Evolutionary conservation across 129 eudicot genomes (phyloP).

Genomic region (Flaveria trinervia): DNA sequence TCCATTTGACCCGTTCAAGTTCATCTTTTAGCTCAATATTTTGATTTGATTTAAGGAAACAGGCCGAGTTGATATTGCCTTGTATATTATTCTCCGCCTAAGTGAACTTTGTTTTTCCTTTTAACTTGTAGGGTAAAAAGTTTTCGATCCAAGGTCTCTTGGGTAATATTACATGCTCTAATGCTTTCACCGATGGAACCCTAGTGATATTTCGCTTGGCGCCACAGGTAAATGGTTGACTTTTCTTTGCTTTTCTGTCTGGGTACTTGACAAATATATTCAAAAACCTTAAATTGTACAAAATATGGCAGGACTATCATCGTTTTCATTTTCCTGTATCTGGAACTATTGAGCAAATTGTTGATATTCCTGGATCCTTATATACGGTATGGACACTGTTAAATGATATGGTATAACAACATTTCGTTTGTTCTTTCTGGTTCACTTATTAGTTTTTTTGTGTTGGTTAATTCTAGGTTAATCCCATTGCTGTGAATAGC

Average conservation of each 20-base stretch:
- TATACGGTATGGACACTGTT: slow-evolving; percentile 61
- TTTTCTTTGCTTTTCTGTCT: not conserved
- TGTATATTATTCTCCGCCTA: not conserved
- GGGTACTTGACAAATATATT: not conserved
- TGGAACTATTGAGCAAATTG: slow-evolving; percentile 76
- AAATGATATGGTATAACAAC: not conserved
- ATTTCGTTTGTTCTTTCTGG: slow-evolving; percentile 9
- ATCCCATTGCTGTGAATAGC: slow-evolving; percentile 99
- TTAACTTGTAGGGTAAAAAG: slow-evolving; percentile 66
- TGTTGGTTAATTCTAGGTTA: slow-evolving; percentile 54
- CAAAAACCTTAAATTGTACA: slow-evolving; percentile 11
- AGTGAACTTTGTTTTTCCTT: slow-evolving; percentile 11
- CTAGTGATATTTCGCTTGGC: slow-evolving; percentile 96
- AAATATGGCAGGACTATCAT: slow-evolving; percentile 84
- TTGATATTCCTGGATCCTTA: slow-evolving; percentile 83
- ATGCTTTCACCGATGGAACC: slow-evolving; percentile 68
- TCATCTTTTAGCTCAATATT: no score
- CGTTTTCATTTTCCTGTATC: slow-evolving; percentile 95
- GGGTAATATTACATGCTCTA: slow-evolving; percentile 58
- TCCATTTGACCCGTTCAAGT: not conserved
- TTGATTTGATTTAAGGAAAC: not conserved
- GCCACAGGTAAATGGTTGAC: slow-evolving; percentile 69
- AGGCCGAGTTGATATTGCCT: not conserved
- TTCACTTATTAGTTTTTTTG: not conserved
- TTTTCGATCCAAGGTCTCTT: slow-evolving; percentile 89